Conservation (phyloP, 1,139 yeast genomes). For the Blastobotrys buckinghamii region DNA sequence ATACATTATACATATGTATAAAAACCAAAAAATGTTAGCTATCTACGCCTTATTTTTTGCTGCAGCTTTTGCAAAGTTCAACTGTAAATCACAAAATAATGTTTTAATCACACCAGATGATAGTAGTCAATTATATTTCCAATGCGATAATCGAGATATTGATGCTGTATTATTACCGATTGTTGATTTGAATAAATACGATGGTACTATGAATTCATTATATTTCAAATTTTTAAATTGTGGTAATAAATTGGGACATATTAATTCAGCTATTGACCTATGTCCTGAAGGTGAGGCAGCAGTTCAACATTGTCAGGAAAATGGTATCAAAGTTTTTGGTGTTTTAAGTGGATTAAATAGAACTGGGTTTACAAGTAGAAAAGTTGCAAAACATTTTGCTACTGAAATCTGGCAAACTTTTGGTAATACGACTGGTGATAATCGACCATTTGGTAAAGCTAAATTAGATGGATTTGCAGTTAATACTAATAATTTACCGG, state of each 20-base stretch:
- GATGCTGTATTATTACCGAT: slow-evolving; percentile 1
- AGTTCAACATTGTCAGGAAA: slow-evolving; percentile 63
- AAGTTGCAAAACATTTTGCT: slow-evolving; percentile 65
- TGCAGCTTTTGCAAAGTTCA: background rate
- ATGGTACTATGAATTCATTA: background rate
- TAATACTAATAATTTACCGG: slow-evolving; percentile 44
- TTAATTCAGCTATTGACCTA: background rate
- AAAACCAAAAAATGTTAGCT: too few species aligned
- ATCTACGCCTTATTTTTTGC: too few species aligned
- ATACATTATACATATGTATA: too few species aligned
- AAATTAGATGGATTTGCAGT: slow-evolving; percentile 65
- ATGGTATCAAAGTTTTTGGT: slow-evolving; percentile 60
- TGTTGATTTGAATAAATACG: background rate
- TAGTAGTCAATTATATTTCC: background rate
- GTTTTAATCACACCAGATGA: background rate
- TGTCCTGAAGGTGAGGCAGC: slow-evolving; percentile 43
- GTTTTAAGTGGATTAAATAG: background rate
- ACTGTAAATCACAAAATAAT: background rate
- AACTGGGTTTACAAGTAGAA: slow-evolving; percentile 35
- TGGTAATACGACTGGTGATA: slow-evolving; percentile 61
- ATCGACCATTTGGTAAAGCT: slow-evolving; percentile 69
- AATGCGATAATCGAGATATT: background rate
- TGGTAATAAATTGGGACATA: background rate
- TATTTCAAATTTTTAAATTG: background rate
- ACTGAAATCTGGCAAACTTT: slow-evolving; percentile 74